These are phyloP conservation scores for Daldinia decipiens DNA, from an alignment of 495 filamentous ascomycete genomes.

Conservation along the genomic window DNA sequence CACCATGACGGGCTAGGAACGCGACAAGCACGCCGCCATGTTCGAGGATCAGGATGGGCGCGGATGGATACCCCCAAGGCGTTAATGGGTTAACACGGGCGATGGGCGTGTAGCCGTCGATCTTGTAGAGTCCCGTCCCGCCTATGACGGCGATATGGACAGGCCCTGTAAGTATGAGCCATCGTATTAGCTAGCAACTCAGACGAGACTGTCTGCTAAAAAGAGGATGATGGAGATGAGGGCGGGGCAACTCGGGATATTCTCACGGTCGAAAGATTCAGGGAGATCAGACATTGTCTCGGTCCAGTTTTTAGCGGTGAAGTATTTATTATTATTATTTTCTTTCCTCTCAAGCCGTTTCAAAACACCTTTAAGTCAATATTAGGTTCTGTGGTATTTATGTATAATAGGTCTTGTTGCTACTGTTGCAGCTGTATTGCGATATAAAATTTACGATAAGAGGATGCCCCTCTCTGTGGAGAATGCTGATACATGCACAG, in stretches of 20 bases:
- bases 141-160: conserved; percentile 96
- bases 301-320: background rate
- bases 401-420: background rate
- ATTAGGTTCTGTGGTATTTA: background rate
- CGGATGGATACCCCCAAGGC: conserved; percentile 93
- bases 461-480: background rate
- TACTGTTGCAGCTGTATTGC: background rate
- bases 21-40: conserved; percentile 85
- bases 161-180: conserved; percentile 62
- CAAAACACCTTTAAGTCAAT: too few relatives aligned
- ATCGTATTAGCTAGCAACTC: conserved; percentile 22
- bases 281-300: conserved; percentile 65
- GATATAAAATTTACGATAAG: conserved; percentile 5
- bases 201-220: conserved; percentile 23
- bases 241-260: conserved; percentile 14
- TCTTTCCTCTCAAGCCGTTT: too few relatives aligned
- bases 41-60: conserved; percentile 88
- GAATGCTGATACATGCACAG: background rate
- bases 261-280: conserved; percentile 64
- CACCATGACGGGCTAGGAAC: conserved; percentile 92
- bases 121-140: conserved; percentile 84
- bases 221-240: conserved; percentile 1
- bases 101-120: conserved; percentile 79
- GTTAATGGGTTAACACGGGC: conserved; percentile 76
- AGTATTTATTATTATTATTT: background rate